Evolutionary conservation across 805 yeast genomes (phyloP).

Genomic region (Metschnikowia kunwiensis): DNA sequence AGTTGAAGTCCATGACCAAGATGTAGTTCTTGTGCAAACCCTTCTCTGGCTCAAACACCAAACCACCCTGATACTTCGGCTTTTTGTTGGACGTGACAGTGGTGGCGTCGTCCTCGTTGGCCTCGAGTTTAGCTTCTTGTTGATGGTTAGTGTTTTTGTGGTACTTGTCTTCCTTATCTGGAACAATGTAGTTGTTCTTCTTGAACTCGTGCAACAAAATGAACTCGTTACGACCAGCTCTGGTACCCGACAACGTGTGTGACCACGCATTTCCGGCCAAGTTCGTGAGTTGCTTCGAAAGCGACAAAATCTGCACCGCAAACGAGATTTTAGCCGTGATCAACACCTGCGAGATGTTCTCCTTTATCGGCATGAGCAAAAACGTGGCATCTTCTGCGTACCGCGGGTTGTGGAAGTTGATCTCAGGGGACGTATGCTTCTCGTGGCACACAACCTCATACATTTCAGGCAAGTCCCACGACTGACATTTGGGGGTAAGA

Average conservation of each 20-base stretch:
- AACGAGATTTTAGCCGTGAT: constrained; percentile 78
- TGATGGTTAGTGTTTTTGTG: constrained; percentile 37
- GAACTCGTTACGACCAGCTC: constrained; percentile 94
- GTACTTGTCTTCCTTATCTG: constrained; percentile 65
- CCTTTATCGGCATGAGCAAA: constrained; percentile 66
- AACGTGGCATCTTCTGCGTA: constrained; percentile 65
- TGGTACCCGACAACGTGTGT: constrained; percentile 87
- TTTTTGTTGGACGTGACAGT: constrained; percentile 54
- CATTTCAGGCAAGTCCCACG: constrained; percentile 95
- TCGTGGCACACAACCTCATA: constrained; percentile 70
- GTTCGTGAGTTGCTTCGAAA: constrained; percentile 87
- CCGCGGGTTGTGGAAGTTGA: constrained; percentile 66
- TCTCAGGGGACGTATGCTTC: constrained; percentile 60
- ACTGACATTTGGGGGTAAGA: constrained; percentile 83
- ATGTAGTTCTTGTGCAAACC: constrained; percentile 88
- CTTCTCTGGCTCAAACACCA: constrained; percentile 94
- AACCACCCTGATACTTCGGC: constrained; percentile 85
- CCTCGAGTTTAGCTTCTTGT: constrained; percentile 32
- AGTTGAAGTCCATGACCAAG: constrained; percentile 96
- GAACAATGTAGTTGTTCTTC: constrained; percentile 75
- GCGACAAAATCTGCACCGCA: constrained; percentile 77
- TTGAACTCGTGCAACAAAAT: constrained; percentile 90
- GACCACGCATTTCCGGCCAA: constrained; percentile 98
- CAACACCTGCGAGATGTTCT: constrained; percentile 61
- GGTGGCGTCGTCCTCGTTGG: constrained; percentile 41